A percentile compares a stretch with the other conserved stretches of the same genome.
phyloP scores from a whole-genome alignment of 495 filamentous ascomycete genomes.

The Aspergillus affinis region DNA sequence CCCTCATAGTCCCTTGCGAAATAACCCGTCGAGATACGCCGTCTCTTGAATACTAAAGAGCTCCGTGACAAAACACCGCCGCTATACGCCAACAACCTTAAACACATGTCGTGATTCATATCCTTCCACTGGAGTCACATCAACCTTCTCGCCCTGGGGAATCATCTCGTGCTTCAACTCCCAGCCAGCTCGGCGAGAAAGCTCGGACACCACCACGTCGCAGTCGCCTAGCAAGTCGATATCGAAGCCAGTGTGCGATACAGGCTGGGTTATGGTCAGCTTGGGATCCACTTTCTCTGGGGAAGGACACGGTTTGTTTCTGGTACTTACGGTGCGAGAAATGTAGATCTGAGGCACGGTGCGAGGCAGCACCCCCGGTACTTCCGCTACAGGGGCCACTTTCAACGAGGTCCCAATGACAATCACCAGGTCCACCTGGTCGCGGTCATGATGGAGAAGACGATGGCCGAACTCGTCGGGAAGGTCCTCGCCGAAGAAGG shows the following conservation, averaged over 20 bases:
- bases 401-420: conserved; percentile 97
- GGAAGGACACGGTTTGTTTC: background rate
- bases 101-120: conserved; percentile 66
- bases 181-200: conserved; percentile 85
- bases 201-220: conserved; percentile 85
- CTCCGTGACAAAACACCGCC: conserved; percentile 36
- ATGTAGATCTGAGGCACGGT: conserved; percentile 93
- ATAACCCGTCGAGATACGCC: conserved; percentile 29
- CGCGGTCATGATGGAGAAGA: conserved; percentile 73
- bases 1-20: conserved; percentile 9
- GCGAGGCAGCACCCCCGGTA: conserved; percentile 74
- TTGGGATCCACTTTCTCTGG: background rate
- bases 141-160: conserved; percentile 60
- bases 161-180: conserved; percentile 88
- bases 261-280: conserved; percentile 50
- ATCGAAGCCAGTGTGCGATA: conserved; percentile 89
- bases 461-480: conserved; percentile 82
- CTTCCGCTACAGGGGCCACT: conserved; percentile 91
- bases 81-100: conserved; percentile 50
- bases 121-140: conserved; percentile 58
- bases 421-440: conserved; percentile 84
- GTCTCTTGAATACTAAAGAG: conserved; percentile 25
- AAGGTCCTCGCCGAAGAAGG: conserved; percentile 79
- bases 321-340: conserved; percentile 64
- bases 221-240: conserved; percentile 93